Percentiles rank a stretch among this genome's conserved stretches.
These are phyloP conservation scores for Candida odintsovae DNA, from an alignment of 805 yeast species.

Conservation along the genomic window DNA sequence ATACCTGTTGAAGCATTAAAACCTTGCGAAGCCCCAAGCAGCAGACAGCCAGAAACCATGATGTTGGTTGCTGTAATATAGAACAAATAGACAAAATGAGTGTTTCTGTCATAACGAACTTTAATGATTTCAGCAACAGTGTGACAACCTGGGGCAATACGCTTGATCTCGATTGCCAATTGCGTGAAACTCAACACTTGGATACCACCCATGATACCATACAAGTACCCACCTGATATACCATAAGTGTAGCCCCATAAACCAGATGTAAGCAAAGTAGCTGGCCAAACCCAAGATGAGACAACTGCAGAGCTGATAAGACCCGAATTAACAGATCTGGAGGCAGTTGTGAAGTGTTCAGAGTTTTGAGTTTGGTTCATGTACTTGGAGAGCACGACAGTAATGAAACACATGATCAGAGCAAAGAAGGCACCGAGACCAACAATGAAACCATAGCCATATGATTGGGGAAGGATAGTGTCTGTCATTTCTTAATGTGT, in stretches of 20 bases:
- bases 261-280: conserved; percentile 32
- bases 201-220: conserved; percentile 26
- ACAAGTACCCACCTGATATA: conserved; percentile 34
- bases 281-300: conserved; percentile 44
- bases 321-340: conserved; percentile 36
- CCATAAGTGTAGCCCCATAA: conserved; percentile 38
- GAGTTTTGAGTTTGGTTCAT: conserved; percentile 37
- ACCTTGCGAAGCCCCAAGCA: conserved; percentile 41
- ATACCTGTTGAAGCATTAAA: conserved; percentile 37
- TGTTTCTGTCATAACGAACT: conserved; percentile 31
- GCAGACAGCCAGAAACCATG: conserved; percentile 31
- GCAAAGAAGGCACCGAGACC: conserved; percentile 42
- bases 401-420: conserved; percentile 30
- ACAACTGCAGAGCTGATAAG: conserved; percentile 39
- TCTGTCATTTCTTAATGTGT: conserved; percentile 6
- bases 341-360: conserved; percentile 34
- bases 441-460: conserved; percentile 34
- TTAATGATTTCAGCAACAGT: conserved; percentile 34
- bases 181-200: conserved; percentile 33
- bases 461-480: conserved; percentile 11
- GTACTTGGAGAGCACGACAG: conserved; percentile 29
- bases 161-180: conserved; percentile 34
- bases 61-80: conserved; percentile 34
- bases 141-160: conserved; percentile 37
- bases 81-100: conserved; percentile 31